A percentile compares a stretch with the other conserved stretches of the same genome.
Conservation (phyloP, 805 yeast genomes). For the Kluyveromyces starmeri region DNA sequence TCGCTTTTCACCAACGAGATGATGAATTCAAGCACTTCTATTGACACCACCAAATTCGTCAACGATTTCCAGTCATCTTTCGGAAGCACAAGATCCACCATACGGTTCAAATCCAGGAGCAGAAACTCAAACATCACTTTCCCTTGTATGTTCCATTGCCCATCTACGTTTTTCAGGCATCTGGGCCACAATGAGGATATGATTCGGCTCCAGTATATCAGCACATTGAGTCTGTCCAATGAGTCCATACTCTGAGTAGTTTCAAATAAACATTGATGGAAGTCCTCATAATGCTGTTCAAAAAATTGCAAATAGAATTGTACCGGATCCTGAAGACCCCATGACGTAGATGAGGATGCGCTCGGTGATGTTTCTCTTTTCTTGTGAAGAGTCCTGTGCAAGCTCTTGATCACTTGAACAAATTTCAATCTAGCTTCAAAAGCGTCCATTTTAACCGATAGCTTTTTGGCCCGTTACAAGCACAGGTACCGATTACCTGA, state of each 20-base stretch:
- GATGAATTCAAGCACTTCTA: conserved; percentile 10
- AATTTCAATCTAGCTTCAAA: conserved; percentile 79
- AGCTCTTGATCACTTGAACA: conserved; percentile 49
- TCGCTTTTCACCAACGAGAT: background rate
- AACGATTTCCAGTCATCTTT: conserved; percentile 15
- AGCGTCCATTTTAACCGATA: conserved; percentile 59
- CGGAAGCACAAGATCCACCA: conserved; percentile 17
- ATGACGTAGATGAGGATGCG: conserved; percentile 6
- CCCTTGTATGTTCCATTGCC: conserved; percentile 9
- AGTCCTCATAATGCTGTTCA: conserved; percentile 26
- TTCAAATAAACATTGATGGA: conserved; percentile 28
- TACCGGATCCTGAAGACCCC: conserved; percentile 16
- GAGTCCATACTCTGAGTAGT: conserved; percentile 23
- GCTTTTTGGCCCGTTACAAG: conserved; percentile 23
- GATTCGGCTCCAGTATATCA: conserved; percentile 23
- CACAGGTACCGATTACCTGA: no score
- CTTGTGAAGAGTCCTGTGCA: conserved; percentile 47
- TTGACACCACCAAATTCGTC: conserved; percentile 14
- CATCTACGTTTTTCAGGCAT: conserved; percentile 8
- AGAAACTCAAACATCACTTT: conserved; percentile 19
- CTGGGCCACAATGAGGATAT: conserved; percentile 19
- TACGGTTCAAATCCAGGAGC: conserved; percentile 19
- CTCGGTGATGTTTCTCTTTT: conserved; percentile 23
- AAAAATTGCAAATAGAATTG: conserved; percentile 24
- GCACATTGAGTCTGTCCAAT: conserved; percentile 23